phyloP scores from a whole-genome alignment of 2,329 filamentous ascomycete species.

The Aphanocladium album region DNA sequence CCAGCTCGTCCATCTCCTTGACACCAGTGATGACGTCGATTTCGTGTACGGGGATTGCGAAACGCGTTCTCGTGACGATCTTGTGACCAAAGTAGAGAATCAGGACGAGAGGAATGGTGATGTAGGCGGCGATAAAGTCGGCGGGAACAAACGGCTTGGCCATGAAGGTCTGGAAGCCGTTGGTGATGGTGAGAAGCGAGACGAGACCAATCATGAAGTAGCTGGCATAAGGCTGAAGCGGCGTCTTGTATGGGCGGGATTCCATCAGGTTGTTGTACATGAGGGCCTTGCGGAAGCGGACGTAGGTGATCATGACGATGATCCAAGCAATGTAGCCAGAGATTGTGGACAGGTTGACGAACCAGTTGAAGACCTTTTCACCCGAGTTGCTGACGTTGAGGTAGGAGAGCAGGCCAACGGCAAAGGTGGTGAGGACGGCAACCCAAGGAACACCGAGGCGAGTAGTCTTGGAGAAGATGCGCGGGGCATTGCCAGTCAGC shows the following conservation, averaged over 20 bases:
- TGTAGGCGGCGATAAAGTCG: slow-evolving; percentile 60
- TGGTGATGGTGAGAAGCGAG: slow-evolving; percentile 61
- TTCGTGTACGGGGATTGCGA: slow-evolving; percentile 38
- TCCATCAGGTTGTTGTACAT: slow-evolving; percentile 44
- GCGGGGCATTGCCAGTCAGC: slow-evolving; percentile 60
- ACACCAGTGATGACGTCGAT: slow-evolving; percentile 55
- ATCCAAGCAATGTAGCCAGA: slow-evolving; percentile 58
- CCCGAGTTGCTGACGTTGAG: slow-evolving; percentile 62
- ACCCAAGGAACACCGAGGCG: slow-evolving; percentile 56
- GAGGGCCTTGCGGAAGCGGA: slow-evolving; percentile 56
- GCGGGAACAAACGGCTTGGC: slow-evolving; percentile 56
- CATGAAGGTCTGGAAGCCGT: slow-evolving; percentile 72
- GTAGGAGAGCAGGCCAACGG: slow-evolving; percentile 62
- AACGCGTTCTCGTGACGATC: slow-evolving; percentile 40
- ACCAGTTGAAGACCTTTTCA: slow-evolving; percentile 63
- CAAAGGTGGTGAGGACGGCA: slow-evolving; percentile 48
- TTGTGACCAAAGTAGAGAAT: slow-evolving; percentile 62
- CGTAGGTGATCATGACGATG: slow-evolving; percentile 52
- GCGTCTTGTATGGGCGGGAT: slow-evolving; percentile 47
- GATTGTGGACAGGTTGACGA: slow-evolving; percentile 64
- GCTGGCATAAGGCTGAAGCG: slow-evolving; percentile 58
- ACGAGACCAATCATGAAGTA: slow-evolving; percentile 56
- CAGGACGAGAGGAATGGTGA: slow-evolving; percentile 58
- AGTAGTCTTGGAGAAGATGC: slow-evolving; percentile 54
- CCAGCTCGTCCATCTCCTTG: slow-evolving; percentile 57